These are phyloP conservation scores for Sporormia fimetaria DNA, from an alignment of 495 filamentous ascomycete genomes.

Conservation along the genomic window DNA sequence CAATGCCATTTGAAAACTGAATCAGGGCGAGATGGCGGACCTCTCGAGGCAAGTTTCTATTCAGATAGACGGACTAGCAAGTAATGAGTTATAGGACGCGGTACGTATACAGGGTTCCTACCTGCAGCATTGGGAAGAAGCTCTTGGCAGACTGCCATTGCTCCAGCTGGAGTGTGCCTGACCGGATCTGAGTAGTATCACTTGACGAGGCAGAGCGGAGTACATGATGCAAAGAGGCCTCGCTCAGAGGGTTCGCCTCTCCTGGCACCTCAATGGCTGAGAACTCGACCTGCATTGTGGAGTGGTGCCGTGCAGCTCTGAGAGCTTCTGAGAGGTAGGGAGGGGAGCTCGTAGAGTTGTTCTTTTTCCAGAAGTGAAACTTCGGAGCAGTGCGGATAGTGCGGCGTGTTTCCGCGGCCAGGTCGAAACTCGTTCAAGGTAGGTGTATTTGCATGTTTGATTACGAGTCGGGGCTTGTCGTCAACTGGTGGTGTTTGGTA, in stretches of 20 bases:
- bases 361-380: neutral
- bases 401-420: no score
- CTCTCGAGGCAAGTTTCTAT: slow-evolving; percentile 59
- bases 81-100: slow-evolving; percentile 14
- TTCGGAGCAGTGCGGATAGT: neutral
- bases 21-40: slow-evolving; percentile 84
- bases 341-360: slow-evolving; percentile 5
- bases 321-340: neutral
- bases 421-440: no score
- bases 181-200: slow-evolving; percentile 62
- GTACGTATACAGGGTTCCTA: slow-evolving; percentile 24
- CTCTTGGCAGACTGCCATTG: slow-evolving; percentile 68
- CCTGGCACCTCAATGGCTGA: slow-evolving; percentile 42
- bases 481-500: no score
- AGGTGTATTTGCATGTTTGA: no score
- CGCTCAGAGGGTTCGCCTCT: slow-evolving; percentile 51
- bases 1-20: slow-evolving; percentile 89
- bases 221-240: slow-evolving; percentile 58
- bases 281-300: slow-evolving; percentile 16
- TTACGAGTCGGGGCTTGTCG: no score
- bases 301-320: neutral
- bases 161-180: slow-evolving; percentile 70
- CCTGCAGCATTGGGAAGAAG: slow-evolving; percentile 75
- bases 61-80: slow-evolving; percentile 48
- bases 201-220: slow-evolving; percentile 62